Base-by-base conservation (phyloP, 2,329 filamentous ascomycete species). In the Periconia macrospinosa region DNA sequence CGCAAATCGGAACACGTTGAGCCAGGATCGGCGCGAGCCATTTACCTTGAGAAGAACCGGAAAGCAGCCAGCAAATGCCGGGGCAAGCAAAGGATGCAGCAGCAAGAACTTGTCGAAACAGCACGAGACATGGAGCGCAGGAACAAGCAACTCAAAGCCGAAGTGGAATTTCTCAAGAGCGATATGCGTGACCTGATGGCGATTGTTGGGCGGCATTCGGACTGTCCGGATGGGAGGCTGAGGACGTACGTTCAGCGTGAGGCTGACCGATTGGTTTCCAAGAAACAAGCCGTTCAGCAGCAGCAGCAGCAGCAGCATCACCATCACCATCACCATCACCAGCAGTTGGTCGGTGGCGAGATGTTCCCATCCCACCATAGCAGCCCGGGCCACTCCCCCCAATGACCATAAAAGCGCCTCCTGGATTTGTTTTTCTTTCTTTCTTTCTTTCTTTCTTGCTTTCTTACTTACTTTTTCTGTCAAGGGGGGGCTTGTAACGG, bases 31-130 rank as follows among this genome's bases (percentile, higher is more conserved):
- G 67, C 65, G 30, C 57, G 69, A 14, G 67, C 63, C 7, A 53
- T 66, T n/a, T 71, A 70, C 60, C 78, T 90, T 0, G 85, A 88
- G 69, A 83, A 87, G 52, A 91, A 91, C 68, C 81, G 88, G 7
- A 75, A 87, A 7, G 88, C 88, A 0, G 88, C 88, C 1, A 88
- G 83, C 64, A 90, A 90, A 64, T 91, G 87, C 64, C 81, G 88
- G 3, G 83, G 83, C 62, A 90, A 89, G 72, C 84, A 85, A 67
- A 84, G 84, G 65, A 75, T 77, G 55, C 79, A 81, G 54, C 79
- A 79, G 15, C 75, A 80, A 47, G 68, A 75, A 30, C 75, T 84
- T 2, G 80, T 84, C 47, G 72, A 75, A 50, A 67, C 62, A 45
- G 70, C 74, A 3, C 68, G 75, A 27, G 65, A 69, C 1, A 60